A percentile compares a stretch with the other conserved stretches of the same genome.
Evolutionary conservation across 108 stramenopile genomes (phyloP).

Genomic region (Stephanodiscus triporus): DNA sequence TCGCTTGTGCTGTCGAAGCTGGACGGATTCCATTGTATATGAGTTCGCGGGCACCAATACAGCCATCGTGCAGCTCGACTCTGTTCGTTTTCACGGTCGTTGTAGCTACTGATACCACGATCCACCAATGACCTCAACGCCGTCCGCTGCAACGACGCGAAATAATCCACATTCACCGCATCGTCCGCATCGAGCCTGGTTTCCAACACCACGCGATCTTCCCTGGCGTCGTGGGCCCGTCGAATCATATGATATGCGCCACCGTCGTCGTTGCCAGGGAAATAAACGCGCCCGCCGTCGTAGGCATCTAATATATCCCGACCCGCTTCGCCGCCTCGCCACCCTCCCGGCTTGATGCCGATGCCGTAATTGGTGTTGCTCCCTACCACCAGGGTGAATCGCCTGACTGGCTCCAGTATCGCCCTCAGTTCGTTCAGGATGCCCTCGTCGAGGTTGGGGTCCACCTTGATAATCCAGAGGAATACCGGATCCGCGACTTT

Average conservation of each 20-base stretch:
- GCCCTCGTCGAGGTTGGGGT: slow-evolving; percentile 60
- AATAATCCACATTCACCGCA: slow-evolving; percentile 67
- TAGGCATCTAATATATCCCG: slow-evolving; percentile 50
- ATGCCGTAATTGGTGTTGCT: slow-evolving; percentile 66
- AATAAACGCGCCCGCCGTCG: slow-evolving; percentile 22
- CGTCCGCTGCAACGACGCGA: slow-evolving; percentile 59
- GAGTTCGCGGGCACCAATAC: slow-evolving; percentile 80
- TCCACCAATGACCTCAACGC: slow-evolving; percentile 54
- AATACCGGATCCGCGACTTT: slow-evolving; percentile 44
- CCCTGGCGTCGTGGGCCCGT: slow-evolving; percentile 56
- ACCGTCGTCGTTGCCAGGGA: slow-evolving; percentile 16
- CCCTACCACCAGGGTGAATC: slow-evolving; percentile 61
- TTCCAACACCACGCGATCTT: slow-evolving; percentile 65
- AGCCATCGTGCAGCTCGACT: slow-evolving; percentile 52
- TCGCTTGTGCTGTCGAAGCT: slow-evolving; percentile 24
- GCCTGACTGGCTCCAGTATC: slow-evolving; percentile 47
- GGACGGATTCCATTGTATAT: slow-evolving; percentile 75
- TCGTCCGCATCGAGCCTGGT: slow-evolving; percentile 88
- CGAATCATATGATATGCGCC: slow-evolving; percentile 17
- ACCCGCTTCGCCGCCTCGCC: slow-evolving; percentile 64
- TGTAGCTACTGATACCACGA: slow-evolving; percentile 16
- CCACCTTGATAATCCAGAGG: slow-evolving; percentile 85
- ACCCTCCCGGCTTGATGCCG: slow-evolving; percentile 52
- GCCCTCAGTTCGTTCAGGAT: slow-evolving; percentile 49
- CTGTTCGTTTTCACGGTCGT: slow-evolving; percentile 28